phyloP scores from a whole-genome alignment of 2,329 filamentous ascomycete species.

The Arachnomyces sp. region DNA sequence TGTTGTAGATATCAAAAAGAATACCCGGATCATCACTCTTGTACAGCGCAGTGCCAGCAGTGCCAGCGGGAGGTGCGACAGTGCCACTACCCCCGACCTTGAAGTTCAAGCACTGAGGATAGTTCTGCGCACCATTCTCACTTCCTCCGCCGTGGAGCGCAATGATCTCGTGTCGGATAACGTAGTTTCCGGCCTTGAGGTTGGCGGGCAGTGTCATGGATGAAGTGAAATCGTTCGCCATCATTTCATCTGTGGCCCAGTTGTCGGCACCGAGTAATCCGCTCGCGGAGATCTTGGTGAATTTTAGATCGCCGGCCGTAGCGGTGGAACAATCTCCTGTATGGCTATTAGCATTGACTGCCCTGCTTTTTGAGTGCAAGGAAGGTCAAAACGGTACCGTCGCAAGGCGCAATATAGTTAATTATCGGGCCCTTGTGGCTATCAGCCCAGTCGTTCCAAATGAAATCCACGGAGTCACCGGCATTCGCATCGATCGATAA shows the following conservation, averaged over 20 bases:
- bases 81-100: conserved; percentile 43
- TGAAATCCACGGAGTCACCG: not conserved
- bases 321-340: conserved; percentile 40
- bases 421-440: not conserved
- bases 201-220: conserved; percentile 30
- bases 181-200: conserved; percentile 37
- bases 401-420: too few relatives aligned
- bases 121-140: conserved; percentile 35
- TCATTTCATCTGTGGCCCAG: conserved; percentile 45
- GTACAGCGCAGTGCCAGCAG: conserved; percentile 43
- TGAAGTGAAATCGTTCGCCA: conserved; percentile 35
- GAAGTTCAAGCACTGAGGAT: conserved; percentile 46
- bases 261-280: conserved; percentile 37
- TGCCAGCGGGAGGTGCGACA: conserved; percentile 33
- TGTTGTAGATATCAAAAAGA: conserved; percentile 45
- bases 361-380: too few relatives aligned
- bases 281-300: conserved; percentile 50
- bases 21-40: conserved; percentile 45
- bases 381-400: too few relatives aligned
- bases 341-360: too few relatives aligned
- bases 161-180: conserved; percentile 41
- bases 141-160: conserved; percentile 33
- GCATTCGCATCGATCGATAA: not conserved
- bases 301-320: conserved; percentile 41
- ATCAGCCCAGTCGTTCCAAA: not conserved